These are phyloP conservation scores for Rubroboletus satanas DNA, from an alignment of 768 basidiomycete genomes.

Conservation along the genomic window DNA sequence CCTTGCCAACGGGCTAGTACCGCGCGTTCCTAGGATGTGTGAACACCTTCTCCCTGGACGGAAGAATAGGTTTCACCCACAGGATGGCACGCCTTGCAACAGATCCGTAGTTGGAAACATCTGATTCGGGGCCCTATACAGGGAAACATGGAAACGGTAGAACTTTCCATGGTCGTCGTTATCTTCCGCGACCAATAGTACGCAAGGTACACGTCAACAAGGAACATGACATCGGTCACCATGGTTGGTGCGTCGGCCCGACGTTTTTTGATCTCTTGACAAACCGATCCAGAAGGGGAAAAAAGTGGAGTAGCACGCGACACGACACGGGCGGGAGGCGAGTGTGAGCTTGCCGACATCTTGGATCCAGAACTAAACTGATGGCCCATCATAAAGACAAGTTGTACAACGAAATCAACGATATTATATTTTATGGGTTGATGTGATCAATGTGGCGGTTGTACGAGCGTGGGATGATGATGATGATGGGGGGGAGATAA, in stretches of 20 bases:
- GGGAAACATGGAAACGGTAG: neutral
- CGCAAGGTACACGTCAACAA: neutral
- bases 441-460: constrained; percentile 9
- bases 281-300: neutral
- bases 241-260: no score
- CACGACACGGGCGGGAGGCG: neutral
- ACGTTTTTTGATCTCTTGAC: neutral
- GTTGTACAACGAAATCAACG: neutral
- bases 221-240: neutral
- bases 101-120: neutral
- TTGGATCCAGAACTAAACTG: neutral
- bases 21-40: neutral
- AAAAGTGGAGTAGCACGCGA: neutral
- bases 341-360: neutral
- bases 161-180: neutral
- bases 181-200: neutral
- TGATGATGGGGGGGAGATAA: neutral
- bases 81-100: neutral
- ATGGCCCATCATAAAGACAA: neutral
- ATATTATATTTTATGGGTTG: neutral
- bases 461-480: constrained; percentile 5
- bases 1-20: neutral
- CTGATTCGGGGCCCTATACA: neutral
- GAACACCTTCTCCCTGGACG: neutral
- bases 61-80: neutral